These are phyloP conservation scores for Kalmusia sp. DNA, from an alignment of 2,329 filamentous ascomycete species.

Conservation along the genomic window DNA sequence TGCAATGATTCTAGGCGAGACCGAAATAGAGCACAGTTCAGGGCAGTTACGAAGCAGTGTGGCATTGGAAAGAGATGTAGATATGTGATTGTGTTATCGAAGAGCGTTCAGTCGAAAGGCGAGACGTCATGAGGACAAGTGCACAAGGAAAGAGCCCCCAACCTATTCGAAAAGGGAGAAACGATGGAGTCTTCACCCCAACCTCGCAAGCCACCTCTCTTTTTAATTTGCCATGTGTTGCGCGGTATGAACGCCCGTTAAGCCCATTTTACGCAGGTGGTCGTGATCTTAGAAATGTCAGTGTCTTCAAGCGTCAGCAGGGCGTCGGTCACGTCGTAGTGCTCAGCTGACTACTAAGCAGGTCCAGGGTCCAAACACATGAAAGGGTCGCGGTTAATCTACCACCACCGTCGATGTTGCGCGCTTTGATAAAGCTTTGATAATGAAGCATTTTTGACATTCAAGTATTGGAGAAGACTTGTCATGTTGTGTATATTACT, in stretches of 20 bases:
- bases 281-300: background rate
- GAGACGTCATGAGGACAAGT: background rate
- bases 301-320: background rate
- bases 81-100: background rate
- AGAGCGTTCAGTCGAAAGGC: no score
- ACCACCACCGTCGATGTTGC: no score
- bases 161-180: no score
- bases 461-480: no score
- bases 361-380: background rate
- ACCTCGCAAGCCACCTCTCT: background rate
- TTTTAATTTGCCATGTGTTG: background rate
- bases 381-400: background rate
- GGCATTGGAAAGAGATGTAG: background rate
- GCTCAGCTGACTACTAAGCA: conserved; percentile 4
- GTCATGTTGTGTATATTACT: no score
- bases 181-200: background rate
- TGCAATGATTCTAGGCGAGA: no score
- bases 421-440: no score
- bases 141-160: background rate
- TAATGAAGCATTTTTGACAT: no score
- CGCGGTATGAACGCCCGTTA: background rate
- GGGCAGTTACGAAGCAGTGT: background rate
- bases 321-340: background rate
- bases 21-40: no score
- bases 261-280: background rate